Evolutionary conservation across 2,329 filamentous ascomycete species (phyloP).

Genomic region (Boeremia exigua): DNA sequence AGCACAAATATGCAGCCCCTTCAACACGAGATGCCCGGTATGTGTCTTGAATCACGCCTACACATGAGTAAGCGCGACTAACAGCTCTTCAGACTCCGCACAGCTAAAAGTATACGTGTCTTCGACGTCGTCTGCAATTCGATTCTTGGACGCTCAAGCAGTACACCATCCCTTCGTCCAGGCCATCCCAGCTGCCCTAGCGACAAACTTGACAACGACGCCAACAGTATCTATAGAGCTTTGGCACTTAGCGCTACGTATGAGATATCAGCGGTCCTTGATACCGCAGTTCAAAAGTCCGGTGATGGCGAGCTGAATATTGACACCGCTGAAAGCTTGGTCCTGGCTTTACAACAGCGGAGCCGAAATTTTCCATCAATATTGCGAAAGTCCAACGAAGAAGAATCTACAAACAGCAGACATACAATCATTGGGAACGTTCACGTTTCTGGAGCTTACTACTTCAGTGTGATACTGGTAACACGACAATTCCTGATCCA

Average conservation of each 20-base stretch:
- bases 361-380: constrained; percentile 53
- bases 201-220: neutral
- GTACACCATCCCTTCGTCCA: constrained; percentile 23
- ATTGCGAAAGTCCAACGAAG: constrained; percentile 25
- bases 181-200: constrained; percentile 16
- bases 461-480: constrained; percentile 64
- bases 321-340: constrained; percentile 19
- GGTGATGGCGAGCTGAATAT: constrained; percentile 10
- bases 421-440: constrained; percentile 57
- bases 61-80: neutral
- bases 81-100: constrained; percentile 43
- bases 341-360: constrained; percentile 50
- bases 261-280: constrained; percentile 31
- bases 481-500: constrained; percentile 63
- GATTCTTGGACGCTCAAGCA: constrained; percentile 56
- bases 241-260: constrained; percentile 26
- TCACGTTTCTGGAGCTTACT: constrained; percentile 64
- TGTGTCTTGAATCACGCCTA: neutral
- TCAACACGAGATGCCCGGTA: constrained; percentile 21
- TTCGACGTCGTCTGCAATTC: constrained; percentile 58
- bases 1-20: constrained; percentile 25
- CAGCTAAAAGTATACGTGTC: constrained; percentile 57
- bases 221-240: constrained; percentile 14
- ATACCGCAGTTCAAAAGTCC: constrained; percentile 21
- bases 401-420: constrained; percentile 23